Evolutionary conservation across 805 yeast species (phyloP).

Genomic region (Wickerhamiella azyma): DNA sequence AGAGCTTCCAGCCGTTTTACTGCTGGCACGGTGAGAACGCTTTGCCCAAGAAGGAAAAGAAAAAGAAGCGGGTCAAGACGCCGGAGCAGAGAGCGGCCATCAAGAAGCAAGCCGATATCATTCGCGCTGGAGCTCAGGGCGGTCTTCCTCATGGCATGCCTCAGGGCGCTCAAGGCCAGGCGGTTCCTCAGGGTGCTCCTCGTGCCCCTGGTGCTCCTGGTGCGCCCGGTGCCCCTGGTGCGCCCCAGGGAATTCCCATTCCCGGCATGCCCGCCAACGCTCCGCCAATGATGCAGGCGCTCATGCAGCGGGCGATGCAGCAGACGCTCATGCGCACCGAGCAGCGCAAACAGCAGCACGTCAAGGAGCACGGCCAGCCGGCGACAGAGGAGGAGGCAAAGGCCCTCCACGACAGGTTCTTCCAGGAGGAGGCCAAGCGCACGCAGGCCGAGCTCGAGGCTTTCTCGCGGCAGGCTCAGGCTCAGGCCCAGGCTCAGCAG

Average conservation of each 20-base stretch:
- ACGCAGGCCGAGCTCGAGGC: constrained; percentile 14
- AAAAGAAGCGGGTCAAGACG: constrained; percentile 9
- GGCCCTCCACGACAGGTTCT: constrained; percentile 12
- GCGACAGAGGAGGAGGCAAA: constrained; percentile 13
- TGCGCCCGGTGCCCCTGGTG: neutral
- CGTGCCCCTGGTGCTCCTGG: neutral
- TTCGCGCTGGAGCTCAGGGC: neutral
- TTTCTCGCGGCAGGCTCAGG: constrained; percentile 10
- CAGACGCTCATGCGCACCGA: constrained; percentile 12
- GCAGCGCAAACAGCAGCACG: constrained; percentile 11
- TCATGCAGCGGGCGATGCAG: constrained; percentile 13
- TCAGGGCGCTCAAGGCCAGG: too few species aligned
- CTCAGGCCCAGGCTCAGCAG: constrained; percentile 2
- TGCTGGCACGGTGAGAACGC: constrained; percentile 51
- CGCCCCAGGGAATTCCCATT: neutral
- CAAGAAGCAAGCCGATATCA: constrained; percentile 3
- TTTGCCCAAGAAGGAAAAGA: constrained; percentile 18
- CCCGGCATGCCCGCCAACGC: constrained; percentile 8
- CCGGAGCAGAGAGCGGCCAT: constrained; percentile 4
- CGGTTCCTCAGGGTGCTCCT: neutral
- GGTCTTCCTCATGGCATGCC: neutral
- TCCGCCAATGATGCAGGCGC: constrained; percentile 8
- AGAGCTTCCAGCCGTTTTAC: constrained; percentile 81
- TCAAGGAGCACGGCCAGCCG: constrained; percentile 12
- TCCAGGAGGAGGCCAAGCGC: constrained; percentile 17